Conservation (phyloP, 108 stramenopile species). For the Skeletonema potamos region DNA sequence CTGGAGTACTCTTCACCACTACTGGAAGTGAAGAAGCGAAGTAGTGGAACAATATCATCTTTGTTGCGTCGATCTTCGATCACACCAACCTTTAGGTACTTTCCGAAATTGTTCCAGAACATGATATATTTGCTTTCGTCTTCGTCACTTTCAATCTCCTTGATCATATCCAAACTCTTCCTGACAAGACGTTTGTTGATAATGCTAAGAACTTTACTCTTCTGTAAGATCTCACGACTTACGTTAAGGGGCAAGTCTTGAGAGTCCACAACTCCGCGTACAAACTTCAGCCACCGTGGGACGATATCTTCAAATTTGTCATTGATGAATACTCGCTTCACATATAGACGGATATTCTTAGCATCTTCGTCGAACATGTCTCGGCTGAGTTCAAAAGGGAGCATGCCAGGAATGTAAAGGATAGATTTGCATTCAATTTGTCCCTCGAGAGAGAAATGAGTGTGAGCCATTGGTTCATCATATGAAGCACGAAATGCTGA, state of each 20-base stretch:
- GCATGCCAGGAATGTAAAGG: slow-evolving; percentile 92
- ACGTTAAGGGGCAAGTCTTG: slow-evolving; percentile 97
- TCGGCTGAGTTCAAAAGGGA: slow-evolving; percentile 93
- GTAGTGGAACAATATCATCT: slow-evolving; percentile 82
- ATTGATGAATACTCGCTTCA: slow-evolving; percentile 99
- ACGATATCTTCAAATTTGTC: slow-evolving; percentile 98
- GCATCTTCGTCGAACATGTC: slow-evolving; percentile 98
- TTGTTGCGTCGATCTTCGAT: slow-evolving; percentile 92
- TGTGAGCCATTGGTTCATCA: slow-evolving; percentile 91
- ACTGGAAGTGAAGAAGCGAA: slow-evolving; percentile 87
- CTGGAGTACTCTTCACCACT: slow-evolving; percentile 82
- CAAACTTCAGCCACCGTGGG: slow-evolving; percentile 97
- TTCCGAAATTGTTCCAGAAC: slow-evolving; percentile 97
- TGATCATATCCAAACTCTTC: slow-evolving; percentile 96
- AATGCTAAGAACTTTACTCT: slow-evolving; percentile 93
- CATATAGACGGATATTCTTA: slow-evolving; percentile 93
- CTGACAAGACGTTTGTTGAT: slow-evolving; percentile 97
- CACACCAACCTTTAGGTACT: slow-evolving; percentile 95
- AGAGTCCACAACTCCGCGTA: slow-evolving; percentile 94
- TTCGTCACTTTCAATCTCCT: slow-evolving; percentile 80
- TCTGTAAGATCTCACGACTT: slow-evolving; percentile 97
- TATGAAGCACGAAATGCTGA: slow-evolving; percentile 84
- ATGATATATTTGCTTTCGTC: slow-evolving; percentile 70
- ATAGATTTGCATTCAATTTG: slow-evolving; percentile 97
- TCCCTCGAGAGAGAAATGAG: slow-evolving; percentile 96